A percentile compares a stretch with the other conserved stretches of the same genome.
Conservation (phyloP, 139 green algal species). For the Chlorella sp. region DNA sequence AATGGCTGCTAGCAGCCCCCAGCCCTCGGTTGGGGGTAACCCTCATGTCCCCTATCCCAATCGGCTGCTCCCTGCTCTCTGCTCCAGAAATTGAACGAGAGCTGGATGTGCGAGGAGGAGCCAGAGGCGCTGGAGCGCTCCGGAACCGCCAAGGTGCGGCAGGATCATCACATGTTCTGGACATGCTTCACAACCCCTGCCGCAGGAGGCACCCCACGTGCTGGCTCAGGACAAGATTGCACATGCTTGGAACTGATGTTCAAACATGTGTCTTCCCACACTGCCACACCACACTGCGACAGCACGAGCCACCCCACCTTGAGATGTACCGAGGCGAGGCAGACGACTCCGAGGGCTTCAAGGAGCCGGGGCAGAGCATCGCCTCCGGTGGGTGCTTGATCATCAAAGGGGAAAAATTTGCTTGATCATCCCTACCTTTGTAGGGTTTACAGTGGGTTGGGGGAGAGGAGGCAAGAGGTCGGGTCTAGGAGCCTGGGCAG, state of each 20-base stretch:
- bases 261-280: too few relatives aligned
- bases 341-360: background rate
- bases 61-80: too few relatives aligned
- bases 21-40: too few relatives aligned
- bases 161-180: background rate
- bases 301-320: background rate
- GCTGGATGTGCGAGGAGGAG: conserved; percentile 14
- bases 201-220: background rate
- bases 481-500: conserved; percentile 1
- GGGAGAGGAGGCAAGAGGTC: too few relatives aligned
- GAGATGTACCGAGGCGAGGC: conserved; percentile 2
- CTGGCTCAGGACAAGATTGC: too few relatives aligned
- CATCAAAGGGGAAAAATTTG: too few relatives aligned
- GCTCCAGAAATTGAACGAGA: background rate
- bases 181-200: background rate
- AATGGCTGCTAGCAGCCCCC: too few relatives aligned
- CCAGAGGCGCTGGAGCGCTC: background rate
- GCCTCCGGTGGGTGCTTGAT: background rate
- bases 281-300: too few relatives aligned
- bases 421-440: too few relatives aligned
- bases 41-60: too few relatives aligned
- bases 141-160: background rate
- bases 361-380: conserved; percentile 4
- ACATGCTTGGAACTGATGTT: too few relatives aligned
- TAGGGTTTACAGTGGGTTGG: too few relatives aligned